Conservation (phyloP, 768 basidiomycete genomes). For the Tylopilus rubrobrunneus region DNA sequence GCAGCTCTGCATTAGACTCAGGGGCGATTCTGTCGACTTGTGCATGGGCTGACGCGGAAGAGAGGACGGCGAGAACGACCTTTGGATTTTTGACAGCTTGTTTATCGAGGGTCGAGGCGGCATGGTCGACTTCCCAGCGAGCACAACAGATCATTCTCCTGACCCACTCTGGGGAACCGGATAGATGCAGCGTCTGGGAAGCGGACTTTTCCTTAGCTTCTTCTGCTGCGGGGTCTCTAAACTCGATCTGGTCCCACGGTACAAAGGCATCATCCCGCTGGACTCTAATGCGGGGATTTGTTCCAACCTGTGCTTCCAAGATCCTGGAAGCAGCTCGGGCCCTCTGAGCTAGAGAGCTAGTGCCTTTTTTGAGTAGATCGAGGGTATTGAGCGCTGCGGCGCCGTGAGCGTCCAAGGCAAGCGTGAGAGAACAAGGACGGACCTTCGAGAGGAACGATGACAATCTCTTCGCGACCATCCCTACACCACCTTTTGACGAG, state of each 20-base stretch:
- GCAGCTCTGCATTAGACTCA: slow-evolving; percentile 22
- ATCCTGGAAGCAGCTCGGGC: slow-evolving; percentile 87
- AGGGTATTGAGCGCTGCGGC: slow-evolving; percentile 79
- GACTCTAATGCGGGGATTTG: slow-evolving; percentile 75
- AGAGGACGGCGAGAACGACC: slow-evolving; percentile 60
- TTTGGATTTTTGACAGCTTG: slow-evolving; percentile 33
- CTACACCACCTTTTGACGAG: slow-evolving; percentile 82
- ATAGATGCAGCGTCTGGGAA: slow-evolving; percentile 22
- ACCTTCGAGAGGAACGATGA: slow-evolving; percentile 91
- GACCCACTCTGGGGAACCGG: slow-evolving; percentile 75
- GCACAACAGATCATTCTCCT: slow-evolving; percentile 82
- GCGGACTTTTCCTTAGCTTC: slow-evolving; percentile 25
- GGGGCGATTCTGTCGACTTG: slow-evolving; percentile 22
- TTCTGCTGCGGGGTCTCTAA: slow-evolving; percentile 36
- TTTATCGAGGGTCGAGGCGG: slow-evolving; percentile 30
- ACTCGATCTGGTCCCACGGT: slow-evolving; percentile 70
- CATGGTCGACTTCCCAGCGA: slow-evolving; percentile 66
- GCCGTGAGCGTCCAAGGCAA: slow-evolving; percentile 6
- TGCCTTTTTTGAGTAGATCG: slow-evolving; percentile 90
- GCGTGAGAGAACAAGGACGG: slow-evolving; percentile 17
- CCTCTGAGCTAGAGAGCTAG: slow-evolving; percentile 68
- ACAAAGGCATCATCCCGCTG: slow-evolving; percentile 82
- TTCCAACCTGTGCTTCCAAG: slow-evolving; percentile 82
- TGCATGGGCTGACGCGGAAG: slow-evolving; percentile 26
- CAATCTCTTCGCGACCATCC: slow-evolving; percentile 69